Evolutionary conservation across 331 rosid genomes (phyloP).

Genomic region (Rosa hybrid): DNA sequence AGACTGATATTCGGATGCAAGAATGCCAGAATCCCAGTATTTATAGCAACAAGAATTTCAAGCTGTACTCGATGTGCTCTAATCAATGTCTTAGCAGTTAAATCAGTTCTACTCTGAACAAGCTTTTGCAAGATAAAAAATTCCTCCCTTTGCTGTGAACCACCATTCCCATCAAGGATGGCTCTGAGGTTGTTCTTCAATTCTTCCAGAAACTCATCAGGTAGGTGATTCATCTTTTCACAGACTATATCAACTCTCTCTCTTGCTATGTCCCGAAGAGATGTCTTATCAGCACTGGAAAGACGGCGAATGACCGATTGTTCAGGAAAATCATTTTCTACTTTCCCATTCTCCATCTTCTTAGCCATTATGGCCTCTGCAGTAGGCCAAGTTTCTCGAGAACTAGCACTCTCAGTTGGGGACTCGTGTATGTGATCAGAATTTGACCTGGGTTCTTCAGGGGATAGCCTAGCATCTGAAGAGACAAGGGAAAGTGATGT

Average conservation of each 20-base stretch:
- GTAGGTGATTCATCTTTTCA: slow-evolving; percentile 78
- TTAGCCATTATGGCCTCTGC: slow-evolving; percentile 65
- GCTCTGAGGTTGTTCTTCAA: slow-evolving; percentile 71
- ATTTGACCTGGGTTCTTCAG: slow-evolving; percentile 83
- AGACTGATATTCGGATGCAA: slow-evolving; percentile 92
- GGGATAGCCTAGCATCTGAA: slow-evolving; percentile 71
- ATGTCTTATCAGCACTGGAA: slow-evolving; percentile 72
- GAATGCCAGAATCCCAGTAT: slow-evolving; percentile 94
- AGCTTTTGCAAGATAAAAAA: slow-evolving; percentile 82
- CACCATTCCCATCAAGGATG: slow-evolving; percentile 92
- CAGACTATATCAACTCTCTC: slow-evolving; percentile 78
- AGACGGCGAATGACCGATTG: slow-evolving; percentile 71
- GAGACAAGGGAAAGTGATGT: slow-evolving; percentile 84
- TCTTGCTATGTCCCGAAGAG: slow-evolving; percentile 84
- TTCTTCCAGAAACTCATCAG: slow-evolving; percentile 80
- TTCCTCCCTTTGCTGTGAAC: slow-evolving; percentile 84
- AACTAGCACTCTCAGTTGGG: slow-evolving; percentile 97
- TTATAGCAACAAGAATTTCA: slow-evolving; percentile 91
- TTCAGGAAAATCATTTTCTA: slow-evolving; percentile 63
- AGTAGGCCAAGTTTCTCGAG: slow-evolving; percentile 89
- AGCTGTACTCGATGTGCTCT: slow-evolving; percentile 92
- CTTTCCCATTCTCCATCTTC: slow-evolving; percentile 83
- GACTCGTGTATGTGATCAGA: slow-evolving; percentile 80
- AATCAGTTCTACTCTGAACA: slow-evolving; percentile 85
- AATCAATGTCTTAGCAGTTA: slow-evolving; percentile 80